Evolutionary conservation across 2,329 filamentous ascomycete species (phyloP), one percentile per base, ranked within the genome.

Genomic region (Ophiostoma triangulosporum): DNA sequence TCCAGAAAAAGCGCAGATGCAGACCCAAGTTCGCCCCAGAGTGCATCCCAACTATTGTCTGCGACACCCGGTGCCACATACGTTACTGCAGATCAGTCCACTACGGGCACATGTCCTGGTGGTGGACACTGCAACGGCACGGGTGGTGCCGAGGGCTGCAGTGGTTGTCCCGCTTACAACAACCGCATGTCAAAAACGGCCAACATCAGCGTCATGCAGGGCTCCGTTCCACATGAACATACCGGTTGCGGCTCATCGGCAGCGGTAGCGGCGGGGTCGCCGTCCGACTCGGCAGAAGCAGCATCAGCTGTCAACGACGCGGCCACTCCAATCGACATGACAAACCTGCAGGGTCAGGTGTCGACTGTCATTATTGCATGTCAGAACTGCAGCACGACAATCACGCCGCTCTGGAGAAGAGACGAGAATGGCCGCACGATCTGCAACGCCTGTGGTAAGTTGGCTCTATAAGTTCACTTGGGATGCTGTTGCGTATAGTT

Each of bases 341-440:
- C 70, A 36, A 71, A 72, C 8, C 62, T 76, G 43, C 70, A 73
- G 59, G 65, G 60, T 50, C 66, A 69, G 54, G 73, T 75, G 57
- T 75, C 78, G 3, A 78, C 78, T 20, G 79, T 88, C 24, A 81
- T 95, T 22, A 89, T 95, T 59, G 90, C 93, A 12, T 98, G 93
- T 61, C 90, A 97, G 65, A 98, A 98, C 63, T 98, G 93, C 66
- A 87, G 84, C 29, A 98, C 93, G 12, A 97, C 93, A 0, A 91
- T 97, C 53, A 98, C 93, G 40, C 93, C 93, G 14, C 74, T 98
- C 14, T 98, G 93, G 93, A 80, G 93, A 64, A 79, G 93, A 62
- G 93, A 97, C 64, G 91, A 95, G 67, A 83, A 84, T 61, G 93
- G 93, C 1, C 90, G 96, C 69, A 95, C 91, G 5, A 98, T 98